Evolutionary conservation across 2,329 filamentous ascomycete genomes (phyloP).

Genomic region (Monilinia aucupariae): DNA sequence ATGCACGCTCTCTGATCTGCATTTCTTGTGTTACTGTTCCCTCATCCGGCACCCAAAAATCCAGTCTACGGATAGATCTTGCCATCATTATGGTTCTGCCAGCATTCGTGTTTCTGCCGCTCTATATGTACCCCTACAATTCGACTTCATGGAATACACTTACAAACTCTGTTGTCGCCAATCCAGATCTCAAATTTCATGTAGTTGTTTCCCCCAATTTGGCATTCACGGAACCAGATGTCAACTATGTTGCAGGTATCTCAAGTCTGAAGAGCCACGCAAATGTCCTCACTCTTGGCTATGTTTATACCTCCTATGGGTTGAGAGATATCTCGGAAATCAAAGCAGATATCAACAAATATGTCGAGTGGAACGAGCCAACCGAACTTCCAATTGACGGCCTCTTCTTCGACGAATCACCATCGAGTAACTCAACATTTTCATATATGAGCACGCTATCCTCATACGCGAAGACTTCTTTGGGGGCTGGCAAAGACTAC

Average conservation of each 20-base stretch:
- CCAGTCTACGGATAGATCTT: neutral
- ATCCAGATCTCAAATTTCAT: conserved; percentile 25
- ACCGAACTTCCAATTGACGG: conserved; percentile 7
- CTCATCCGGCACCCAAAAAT: neutral
- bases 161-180: conserved; percentile 19
- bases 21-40: neutral
- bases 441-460: conserved; percentile 24
- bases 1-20: neutral
- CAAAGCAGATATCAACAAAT: conserved; percentile 36
- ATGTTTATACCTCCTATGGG: conserved; percentile 38
- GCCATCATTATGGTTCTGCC: conserved; percentile 2
- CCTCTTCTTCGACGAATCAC: conserved; percentile 16
- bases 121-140: conserved; percentile 28
- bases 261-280: conserved; percentile 23
- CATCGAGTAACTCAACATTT: conserved; percentile 17
- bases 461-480: conserved; percentile 20
- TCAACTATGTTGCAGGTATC: conserved; percentile 25
- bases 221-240: conserved; percentile 19
- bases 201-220: conserved; percentile 25
- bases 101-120: conserved; percentile 25
- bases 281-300: conserved; percentile 38
- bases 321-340: conserved; percentile 34
- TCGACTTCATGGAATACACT: conserved; percentile 25
- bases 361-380: conserved; percentile 36
- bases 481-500: conserved; percentile 20